Percentiles rank a stretch among this genome's conserved stretches.
Conservation (phyloP, 2,329 filamentous ascomycete species). For the Diaporthe australafricana region DNA sequence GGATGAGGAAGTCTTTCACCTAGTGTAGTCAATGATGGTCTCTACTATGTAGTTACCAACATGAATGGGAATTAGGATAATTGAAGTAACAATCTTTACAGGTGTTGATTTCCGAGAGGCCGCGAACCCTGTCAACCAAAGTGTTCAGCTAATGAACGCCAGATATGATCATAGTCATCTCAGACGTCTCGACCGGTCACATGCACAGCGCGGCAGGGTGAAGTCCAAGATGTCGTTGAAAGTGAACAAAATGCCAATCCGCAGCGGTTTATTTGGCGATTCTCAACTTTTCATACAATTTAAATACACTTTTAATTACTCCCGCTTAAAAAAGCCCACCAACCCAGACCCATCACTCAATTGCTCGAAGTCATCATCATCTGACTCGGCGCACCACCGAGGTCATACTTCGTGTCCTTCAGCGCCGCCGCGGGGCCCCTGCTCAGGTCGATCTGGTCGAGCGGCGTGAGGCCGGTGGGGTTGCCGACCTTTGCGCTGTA, state of each 20-base stretch:
- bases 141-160: too few relatives aligned
- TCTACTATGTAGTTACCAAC: too few relatives aligned
- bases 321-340: not conserved
- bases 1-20: too few relatives aligned
- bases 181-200: too few relatives aligned
- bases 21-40: too few relatives aligned
- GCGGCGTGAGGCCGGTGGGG: constrained; percentile 16
- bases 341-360: not conserved
- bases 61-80: too few relatives aligned
- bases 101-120: too few relatives aligned
- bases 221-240: too few relatives aligned
- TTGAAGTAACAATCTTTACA: too few relatives aligned
- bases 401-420: constrained; percentile 34
- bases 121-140: too few relatives aligned
- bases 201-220: too few relatives aligned
- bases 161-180: too few relatives aligned
- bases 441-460: constrained; percentile 36
- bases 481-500: constrained; percentile 28
- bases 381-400: constrained; percentile 25
- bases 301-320: not conserved
- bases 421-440: constrained; percentile 31
- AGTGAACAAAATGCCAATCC: not conserved
- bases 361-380: constrained; percentile 19
- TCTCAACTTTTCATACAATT: not conserved
- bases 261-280: not conserved